Conservation (phyloP, 345 rosid species). For the Citrus unshiu region DNA sequence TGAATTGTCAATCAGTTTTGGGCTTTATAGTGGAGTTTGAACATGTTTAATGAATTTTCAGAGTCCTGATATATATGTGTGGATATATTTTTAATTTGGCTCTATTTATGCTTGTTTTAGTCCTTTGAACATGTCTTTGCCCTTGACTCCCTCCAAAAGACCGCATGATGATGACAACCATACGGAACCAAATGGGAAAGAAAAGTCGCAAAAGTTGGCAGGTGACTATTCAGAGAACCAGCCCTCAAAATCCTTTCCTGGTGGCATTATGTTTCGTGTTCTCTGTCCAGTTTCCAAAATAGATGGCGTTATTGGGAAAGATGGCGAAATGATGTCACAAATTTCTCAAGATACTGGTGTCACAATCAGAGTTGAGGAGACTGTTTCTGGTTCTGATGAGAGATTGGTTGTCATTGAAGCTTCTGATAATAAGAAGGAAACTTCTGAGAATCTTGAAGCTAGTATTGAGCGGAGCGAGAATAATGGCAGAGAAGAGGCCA, state of each 20-base stretch:
- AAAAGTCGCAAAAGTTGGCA: slow-evolving; percentile 43
- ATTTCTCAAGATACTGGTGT: slow-evolving; percentile 50
- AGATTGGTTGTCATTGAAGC: slow-evolving; percentile 41
- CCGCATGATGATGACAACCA: slow-evolving; percentile 27
- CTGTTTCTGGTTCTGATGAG: slow-evolving; percentile 54
- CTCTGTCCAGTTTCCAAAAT: slow-evolving; percentile 44
- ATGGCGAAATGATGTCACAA: slow-evolving; percentile 35
- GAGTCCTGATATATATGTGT: background rate
- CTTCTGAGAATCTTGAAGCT: slow-evolving; percentile 25
- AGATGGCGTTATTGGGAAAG: slow-evolving; percentile 37
- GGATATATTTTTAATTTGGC: background rate
- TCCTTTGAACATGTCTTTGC: slow-evolving; percentile 37
- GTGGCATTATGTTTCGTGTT: slow-evolving; percentile 33
- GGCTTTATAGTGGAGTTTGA: background rate
- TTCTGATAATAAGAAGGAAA: slow-evolving; percentile 16
- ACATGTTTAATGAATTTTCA: background rate
- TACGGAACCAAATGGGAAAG: slow-evolving; percentile 44
- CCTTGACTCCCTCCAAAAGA: slow-evolving; percentile 57
- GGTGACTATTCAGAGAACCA: slow-evolving; percentile 20
- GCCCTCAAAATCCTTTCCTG: slow-evolving; percentile 19
- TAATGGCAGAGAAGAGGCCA: slow-evolving; percentile 17
- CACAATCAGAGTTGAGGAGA: slow-evolving; percentile 51
- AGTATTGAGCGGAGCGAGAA: slow-evolving; percentile 15
- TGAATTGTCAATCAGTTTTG: background rate
- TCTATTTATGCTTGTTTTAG: background rate